Percentiles rank a stretch among this genome's conserved stretches.
phyloP scores from a whole-genome alignment of 2,329 filamentous ascomycete species.

The Penicillium sp. region DNA sequence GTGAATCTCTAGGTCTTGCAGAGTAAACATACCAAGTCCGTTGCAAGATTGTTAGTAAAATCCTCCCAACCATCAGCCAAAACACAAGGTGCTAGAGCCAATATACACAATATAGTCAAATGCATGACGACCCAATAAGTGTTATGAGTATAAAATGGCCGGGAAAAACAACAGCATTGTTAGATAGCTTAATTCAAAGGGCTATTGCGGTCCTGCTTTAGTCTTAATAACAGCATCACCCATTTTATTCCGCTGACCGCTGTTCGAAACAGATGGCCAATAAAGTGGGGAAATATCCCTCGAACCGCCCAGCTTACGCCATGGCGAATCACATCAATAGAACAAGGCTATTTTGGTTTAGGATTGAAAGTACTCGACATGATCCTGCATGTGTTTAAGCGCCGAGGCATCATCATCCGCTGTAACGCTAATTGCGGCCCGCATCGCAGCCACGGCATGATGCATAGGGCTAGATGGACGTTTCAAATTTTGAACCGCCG shows the following conservation, averaged over 20 bases:
- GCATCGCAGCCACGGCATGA: slow-evolving; percentile 1
- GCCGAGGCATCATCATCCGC: slow-evolving; percentile 13
- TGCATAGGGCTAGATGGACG: neutral
- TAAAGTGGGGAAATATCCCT: neutral
- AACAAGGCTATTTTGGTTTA: neutral
- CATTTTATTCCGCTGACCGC: neutral
- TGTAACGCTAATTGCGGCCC: slow-evolving; percentile 23
- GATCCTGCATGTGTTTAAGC: slow-evolving; percentile 23
- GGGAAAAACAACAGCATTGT: neutral
- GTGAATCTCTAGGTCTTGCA: neutral
- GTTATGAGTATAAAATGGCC: slow-evolving; percentile 4
- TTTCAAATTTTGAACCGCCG: no score
- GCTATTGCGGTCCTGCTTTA: neutral
- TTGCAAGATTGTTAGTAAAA: slow-evolving; percentile 48
- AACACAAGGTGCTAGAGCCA: slow-evolving; percentile 29
- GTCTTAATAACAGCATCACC: slow-evolving; percentile 11
- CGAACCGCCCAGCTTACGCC: slow-evolving; percentile 8
- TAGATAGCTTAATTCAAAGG: neutral
- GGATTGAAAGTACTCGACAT: slow-evolving; percentile 18
- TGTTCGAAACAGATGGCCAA: neutral
- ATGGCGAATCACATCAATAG: slow-evolving; percentile 9
- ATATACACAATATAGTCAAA: slow-evolving; percentile 18
- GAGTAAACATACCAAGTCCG: slow-evolving; percentile 42
- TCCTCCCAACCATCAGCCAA: slow-evolving; percentile 44
- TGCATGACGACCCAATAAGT: slow-evolving; percentile 15